Base-by-base conservation (phyloP, 306 rosid species). In the Carpinus viminea region DNA sequence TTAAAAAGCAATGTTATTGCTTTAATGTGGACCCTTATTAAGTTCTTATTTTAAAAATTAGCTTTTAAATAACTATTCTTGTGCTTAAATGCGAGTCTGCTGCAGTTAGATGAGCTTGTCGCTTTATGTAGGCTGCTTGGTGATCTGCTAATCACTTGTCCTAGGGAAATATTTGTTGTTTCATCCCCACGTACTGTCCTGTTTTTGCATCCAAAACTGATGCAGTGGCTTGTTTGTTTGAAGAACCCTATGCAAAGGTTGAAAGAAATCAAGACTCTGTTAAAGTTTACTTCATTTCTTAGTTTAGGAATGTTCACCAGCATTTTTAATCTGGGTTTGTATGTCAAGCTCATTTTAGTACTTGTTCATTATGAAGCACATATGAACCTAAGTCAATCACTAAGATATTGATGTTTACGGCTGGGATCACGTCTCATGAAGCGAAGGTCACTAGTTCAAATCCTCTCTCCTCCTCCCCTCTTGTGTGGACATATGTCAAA, bases 311-410 rank as follows among this genome's bases (percentile, higher is more conserved):
- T 41, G 31, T 46, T 75, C 72, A 43, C 47, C 18, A 13, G 79
- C 77, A 55, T 81, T 68, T 74, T 48, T 56, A 52, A n/a, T 76
- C 68, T 18, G 59, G 57, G 45, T 43, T 31, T 59, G 12, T 57
- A 74, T 72, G 73, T 83, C 20, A 59, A 21, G 74, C 74, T 18
- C 69, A 11, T 46, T 60, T 74, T 26, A 41, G 36, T 24, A 38
- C 17, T 16, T 46, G 24, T 72, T 43, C 47, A 41, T 43, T 76
- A 36, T 80, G 80, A 52, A 73, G 20, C n/a, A 81, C 21, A 74
- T 55, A 36, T 66, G 60, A 20, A 54, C 21, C 46, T 43, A 47
- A 54, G 72, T 77, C 73, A n/a, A 56, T 46, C 65, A 34, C 59
- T 47, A 17, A n/a, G 69, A 61, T 69, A 24, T 69, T 72, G n/a